phyloP scores from a whole-genome alignment of 208 protist genomes.

The Trypanosoma platydactyli region DNA sequence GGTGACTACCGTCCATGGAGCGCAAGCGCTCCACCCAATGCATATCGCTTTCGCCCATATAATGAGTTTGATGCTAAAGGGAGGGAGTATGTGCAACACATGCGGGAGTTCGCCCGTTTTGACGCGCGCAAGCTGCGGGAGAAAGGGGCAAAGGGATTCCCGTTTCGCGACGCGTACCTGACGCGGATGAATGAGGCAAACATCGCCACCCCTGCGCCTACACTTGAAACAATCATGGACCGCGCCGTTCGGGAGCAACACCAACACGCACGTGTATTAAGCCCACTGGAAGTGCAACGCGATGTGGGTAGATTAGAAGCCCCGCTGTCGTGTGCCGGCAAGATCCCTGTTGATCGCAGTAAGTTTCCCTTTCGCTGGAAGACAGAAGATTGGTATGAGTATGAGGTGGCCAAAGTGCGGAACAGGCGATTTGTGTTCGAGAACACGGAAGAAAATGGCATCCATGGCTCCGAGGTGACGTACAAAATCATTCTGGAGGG shows the following conservation, averaged over 20 bases:
- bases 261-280: constrained; percentile 49
- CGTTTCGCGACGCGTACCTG: constrained; percentile 83
- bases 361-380: constrained; percentile 83
- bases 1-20: constrained; percentile 88
- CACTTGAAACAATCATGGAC: constrained; percentile 71
- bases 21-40: constrained; percentile 73
- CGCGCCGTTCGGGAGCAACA: constrained; percentile 57
- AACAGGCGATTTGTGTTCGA: constrained; percentile 86
- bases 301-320: constrained; percentile 76
- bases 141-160: constrained; percentile 73
- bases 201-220: constrained; percentile 32
- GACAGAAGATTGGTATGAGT: constrained; percentile 92
- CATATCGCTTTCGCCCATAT: constrained; percentile 81
- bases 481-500: constrained; percentile 85
- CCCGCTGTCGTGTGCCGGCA: constrained; percentile 67
- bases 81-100: constrained; percentile 79
- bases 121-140: constrained; percentile 41
- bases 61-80: constrained; percentile 88
- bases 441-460: constrained; percentile 56
- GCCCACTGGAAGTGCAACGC: constrained; percentile 71
- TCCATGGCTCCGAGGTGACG: constrained; percentile 73
- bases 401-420: constrained; percentile 86
- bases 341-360: constrained; percentile 49
- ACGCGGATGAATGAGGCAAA: constrained; percentile 67
- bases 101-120: constrained; percentile 62